Conservation (phyloP, 2,329 filamentous ascomycete species). For the Aspergillus sergii region DNA sequence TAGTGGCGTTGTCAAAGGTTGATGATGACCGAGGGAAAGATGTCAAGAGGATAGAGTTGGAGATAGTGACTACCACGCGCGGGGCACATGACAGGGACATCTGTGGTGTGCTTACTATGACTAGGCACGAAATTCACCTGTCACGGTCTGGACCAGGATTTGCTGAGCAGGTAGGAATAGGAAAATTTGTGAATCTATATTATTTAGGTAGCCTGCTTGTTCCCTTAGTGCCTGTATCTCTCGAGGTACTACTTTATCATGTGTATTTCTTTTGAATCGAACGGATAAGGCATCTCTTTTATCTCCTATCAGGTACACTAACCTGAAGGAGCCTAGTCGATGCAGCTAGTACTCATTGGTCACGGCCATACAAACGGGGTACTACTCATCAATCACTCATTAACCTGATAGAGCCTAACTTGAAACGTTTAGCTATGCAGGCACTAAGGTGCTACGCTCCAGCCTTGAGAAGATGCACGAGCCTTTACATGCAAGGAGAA, state of each 20-base stretch:
- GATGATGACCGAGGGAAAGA: background rate
- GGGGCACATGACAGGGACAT: conserved; percentile 23
- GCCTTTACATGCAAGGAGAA: background rate
- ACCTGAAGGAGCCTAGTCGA: conserved; percentile 3
- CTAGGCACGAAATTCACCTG: background rate
- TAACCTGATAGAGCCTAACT: too few species aligned
- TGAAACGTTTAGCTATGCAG: too few species aligned
- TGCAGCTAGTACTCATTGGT: background rate
- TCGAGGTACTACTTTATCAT: conserved; percentile 13
- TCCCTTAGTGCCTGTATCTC: background rate
- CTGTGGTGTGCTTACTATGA: background rate
- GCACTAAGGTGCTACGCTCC: too few species aligned
- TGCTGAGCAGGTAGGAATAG: background rate
- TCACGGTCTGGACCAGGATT: background rate
- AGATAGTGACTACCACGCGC: conserved; percentile 9
- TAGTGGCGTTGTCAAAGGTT: background rate
- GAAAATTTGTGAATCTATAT: background rate
- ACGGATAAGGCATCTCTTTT: conserved; percentile 9
- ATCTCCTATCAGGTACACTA: conserved; percentile 10
- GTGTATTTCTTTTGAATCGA: conserved; percentile 8
- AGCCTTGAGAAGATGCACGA: background rate
- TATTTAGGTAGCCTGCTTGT: background rate
- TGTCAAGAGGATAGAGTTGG: background rate
- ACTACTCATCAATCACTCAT: too few species aligned
- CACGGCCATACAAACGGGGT: too few species aligned